Evolutionary conservation across 495 filamentous ascomycete genomes (phyloP).

Genomic region (Penicillium odoratum): DNA sequence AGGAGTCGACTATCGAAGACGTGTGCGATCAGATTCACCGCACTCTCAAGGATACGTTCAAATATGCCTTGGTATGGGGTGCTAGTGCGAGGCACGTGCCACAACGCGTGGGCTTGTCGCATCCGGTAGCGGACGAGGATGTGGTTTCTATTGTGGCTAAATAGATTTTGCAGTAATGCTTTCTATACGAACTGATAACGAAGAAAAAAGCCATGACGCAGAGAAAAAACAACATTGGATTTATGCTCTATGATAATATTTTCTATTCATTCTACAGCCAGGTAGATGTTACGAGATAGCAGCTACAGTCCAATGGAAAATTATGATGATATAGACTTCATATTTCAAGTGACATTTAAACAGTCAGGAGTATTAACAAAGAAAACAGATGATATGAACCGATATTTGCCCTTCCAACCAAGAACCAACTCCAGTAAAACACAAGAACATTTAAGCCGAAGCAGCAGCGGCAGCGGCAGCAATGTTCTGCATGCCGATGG

Average conservation of each 20-base stretch:
- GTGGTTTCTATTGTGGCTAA: slow-evolving; percentile 86
- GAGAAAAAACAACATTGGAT: not conserved
- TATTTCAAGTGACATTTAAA: slow-evolving; percentile 1
- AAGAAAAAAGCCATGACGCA: slow-evolving; percentile 3
- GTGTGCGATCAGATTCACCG: slow-evolving; percentile 96
- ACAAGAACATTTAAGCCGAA: slow-evolving; percentile 26
- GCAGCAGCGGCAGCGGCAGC: slow-evolving; percentile 42
- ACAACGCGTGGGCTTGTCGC: slow-evolving; percentile 85
- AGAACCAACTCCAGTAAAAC: slow-evolving; percentile 13
- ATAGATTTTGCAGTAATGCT: slow-evolving; percentile 18
- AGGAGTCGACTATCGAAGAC: slow-evolving; percentile 87
- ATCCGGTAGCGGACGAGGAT: slow-evolving; percentile 91
- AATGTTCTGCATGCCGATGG: slow-evolving; percentile 54
- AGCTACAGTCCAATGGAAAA: not conserved
- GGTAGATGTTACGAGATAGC: not conserved
- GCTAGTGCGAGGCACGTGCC: slow-evolving; percentile 93
- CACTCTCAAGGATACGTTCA: slow-evolving; percentile 96
- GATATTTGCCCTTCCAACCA: not conserved
- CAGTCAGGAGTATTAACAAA: slow-evolving; percentile 18
- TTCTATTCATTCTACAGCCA: not conserved
- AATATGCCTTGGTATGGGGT: slow-evolving; percentile 98
- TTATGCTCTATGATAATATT: not conserved
- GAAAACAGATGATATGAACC: slow-evolving; percentile 3
- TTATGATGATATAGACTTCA: not conserved
- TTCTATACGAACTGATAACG: slow-evolving; percentile 6